These are phyloP conservation scores for Nicotiana knightiana DNA, from an alignment of 257 asterid species.

Conservation along the genomic window DNA sequence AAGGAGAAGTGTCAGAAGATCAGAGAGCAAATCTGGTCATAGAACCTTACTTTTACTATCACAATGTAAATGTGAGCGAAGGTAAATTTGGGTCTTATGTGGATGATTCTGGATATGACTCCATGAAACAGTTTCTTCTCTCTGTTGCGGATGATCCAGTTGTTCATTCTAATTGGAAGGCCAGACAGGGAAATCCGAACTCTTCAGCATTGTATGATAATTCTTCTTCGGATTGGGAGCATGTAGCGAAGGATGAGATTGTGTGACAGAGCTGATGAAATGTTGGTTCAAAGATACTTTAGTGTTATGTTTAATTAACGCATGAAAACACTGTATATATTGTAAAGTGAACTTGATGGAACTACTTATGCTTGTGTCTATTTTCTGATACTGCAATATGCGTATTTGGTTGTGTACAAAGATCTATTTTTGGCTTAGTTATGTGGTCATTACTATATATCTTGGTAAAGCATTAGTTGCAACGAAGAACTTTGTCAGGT, in stretches of 20 bases:
- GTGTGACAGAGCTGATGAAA: conserved; percentile 30
- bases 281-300: neutral
- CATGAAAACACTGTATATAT: conserved; percentile 10
- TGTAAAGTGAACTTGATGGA: neutral
- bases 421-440: neutral
- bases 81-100: conserved; percentile 18
- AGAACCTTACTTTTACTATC: conserved; percentile 27
- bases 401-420: neutral
- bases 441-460: neutral
- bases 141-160: conserved; percentile 29
- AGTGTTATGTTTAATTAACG: neutral
- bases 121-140: conserved; percentile 29
- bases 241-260: conserved; percentile 61
- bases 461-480: no score
- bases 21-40: conserved; percentile 15
- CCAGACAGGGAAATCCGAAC: conserved; percentile 19
- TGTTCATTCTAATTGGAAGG: conserved; percentile 17
- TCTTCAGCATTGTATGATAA: conserved; percentile 39
- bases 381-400: neutral
- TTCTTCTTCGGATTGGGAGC: conserved; percentile 89
- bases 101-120: conserved; percentile 29
- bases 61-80: conserved; percentile 12
- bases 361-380: neutral
- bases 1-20: conserved; percentile 15
- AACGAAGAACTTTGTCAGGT: no score